These are phyloP conservation scores for Penicillium waksmanii DNA, from an alignment of 495 filamentous ascomycete species.

Conservation along the genomic window DNA sequence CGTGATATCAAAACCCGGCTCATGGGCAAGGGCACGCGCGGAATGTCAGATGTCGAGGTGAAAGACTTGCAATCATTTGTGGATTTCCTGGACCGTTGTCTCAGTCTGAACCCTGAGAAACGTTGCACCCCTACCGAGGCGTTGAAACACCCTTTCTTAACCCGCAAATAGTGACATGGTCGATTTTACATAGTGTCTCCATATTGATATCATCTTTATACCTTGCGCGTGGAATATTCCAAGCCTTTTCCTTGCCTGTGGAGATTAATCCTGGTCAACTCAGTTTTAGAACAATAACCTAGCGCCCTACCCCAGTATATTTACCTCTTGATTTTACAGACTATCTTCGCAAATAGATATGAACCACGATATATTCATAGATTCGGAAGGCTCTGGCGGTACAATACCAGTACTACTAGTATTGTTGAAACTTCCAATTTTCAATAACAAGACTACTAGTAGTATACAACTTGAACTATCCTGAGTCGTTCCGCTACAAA, in stretches of 20 bases:
- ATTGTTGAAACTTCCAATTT: too few relatives aligned
- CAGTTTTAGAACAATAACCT: too few relatives aligned
- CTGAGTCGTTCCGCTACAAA: too few relatives aligned
- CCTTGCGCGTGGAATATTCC: neutral
- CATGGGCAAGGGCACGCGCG: conserved; percentile 68
- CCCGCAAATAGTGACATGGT: conserved; percentile 29
- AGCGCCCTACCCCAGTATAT: too few relatives aligned
- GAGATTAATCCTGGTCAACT: neutral
- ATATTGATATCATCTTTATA: conserved; percentile 5
- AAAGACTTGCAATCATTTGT: conserved; percentile 81
- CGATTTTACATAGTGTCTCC: conserved; percentile 5
- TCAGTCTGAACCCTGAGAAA: conserved; percentile 92
- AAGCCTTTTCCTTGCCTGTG: neutral
- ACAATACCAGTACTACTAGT: too few relatives aligned
- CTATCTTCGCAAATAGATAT: too few relatives aligned
- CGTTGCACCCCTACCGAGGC: conserved; percentile 85
- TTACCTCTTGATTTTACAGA: too few relatives aligned
- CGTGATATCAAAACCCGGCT: conserved; percentile 81
- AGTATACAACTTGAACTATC: too few relatives aligned
- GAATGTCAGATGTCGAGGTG: conserved; percentile 71
- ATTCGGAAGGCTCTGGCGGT: too few relatives aligned
- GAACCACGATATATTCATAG: too few relatives aligned
- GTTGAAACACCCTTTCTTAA: conserved; percentile 83
- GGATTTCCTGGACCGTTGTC: conserved; percentile 83
- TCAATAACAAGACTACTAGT: too few relatives aligned